These are phyloP conservation scores for Apophysomyces trapeziformis DNA, from an alignment of 371 early-diverging fungal species.

Conservation along the genomic window DNA sequence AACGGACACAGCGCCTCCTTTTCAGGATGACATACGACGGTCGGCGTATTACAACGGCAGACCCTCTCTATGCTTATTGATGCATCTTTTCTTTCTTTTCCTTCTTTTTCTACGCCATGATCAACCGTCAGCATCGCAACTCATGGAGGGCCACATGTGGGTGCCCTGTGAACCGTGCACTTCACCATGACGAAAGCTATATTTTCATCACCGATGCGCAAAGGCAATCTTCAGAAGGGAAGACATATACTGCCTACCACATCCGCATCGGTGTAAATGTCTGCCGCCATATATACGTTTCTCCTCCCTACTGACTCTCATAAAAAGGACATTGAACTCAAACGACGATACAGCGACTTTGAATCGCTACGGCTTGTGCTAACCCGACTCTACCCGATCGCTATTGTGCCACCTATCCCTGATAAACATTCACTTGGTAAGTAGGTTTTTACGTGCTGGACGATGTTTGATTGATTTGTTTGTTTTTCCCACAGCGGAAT, in stretches of 20 bases:
- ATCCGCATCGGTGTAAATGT: slow-evolving; percentile 59
- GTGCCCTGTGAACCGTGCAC: slow-evolving; percentile 36
- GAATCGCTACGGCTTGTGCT: slow-evolving; percentile 81
- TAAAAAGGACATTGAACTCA: slow-evolving; percentile 60
- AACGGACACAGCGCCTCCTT: background rate
- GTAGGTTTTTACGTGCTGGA: background rate
- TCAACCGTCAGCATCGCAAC: slow-evolving; percentile 1
- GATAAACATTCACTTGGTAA: slow-evolving; percentile 86
- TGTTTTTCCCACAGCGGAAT: slow-evolving; percentile 55
- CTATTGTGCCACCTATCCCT: slow-evolving; percentile 91
- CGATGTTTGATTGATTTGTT: slow-evolving; percentile 11
- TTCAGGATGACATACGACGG: background rate
- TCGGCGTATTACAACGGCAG: slow-evolving; percentile 1
- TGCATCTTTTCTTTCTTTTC: background rate
- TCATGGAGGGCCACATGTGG: slow-evolving; percentile 22
- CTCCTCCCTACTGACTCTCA: slow-evolving; percentile 1
- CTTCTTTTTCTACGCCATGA: background rate
- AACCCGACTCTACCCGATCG: slow-evolving; percentile 72
- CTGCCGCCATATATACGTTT: background rate
- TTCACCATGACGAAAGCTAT: slow-evolving; percentile 33
- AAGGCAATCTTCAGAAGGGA: slow-evolving; percentile 42
- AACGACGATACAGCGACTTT: slow-evolving; percentile 91
- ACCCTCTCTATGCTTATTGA: background rate
- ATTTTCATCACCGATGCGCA: slow-evolving; percentile 48
- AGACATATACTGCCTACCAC: slow-evolving; percentile 59